Conservation (phyloP, 2,329 filamentous ascomycete genomes). For the Byssochlamys sp. region DNA sequence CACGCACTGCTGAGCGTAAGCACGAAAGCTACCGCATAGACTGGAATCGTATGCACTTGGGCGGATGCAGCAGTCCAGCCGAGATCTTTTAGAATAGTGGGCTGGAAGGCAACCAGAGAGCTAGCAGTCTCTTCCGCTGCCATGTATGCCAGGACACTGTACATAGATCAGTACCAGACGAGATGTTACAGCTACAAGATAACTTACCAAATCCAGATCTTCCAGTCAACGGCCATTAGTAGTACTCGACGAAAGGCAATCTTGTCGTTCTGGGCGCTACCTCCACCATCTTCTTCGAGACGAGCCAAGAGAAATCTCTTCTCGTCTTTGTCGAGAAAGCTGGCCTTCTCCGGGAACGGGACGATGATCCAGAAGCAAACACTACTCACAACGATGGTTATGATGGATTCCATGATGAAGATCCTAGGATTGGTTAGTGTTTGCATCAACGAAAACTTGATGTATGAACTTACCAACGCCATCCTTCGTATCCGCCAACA, state of each 20-base stretch:
- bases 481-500: constrained; percentile 19
- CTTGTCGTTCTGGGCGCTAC: constrained; percentile 6
- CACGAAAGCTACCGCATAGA: constrained; percentile 20
- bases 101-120: constrained; percentile 21
- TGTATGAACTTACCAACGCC: constrained; percentile 17
- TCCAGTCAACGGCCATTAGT: constrained; percentile 11
- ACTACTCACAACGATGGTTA: constrained; percentile 12
- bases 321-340: constrained; percentile 7
- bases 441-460: constrained; percentile 1
- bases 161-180: background rate
- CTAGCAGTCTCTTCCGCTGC: constrained; percentile 16
- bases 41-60: constrained; percentile 25
- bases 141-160: constrained; percentile 16
- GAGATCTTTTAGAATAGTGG: constrained; percentile 23
- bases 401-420: constrained; percentile 20
- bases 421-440: constrained; percentile 11
- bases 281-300: constrained; percentile 8
- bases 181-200: constrained; percentile 5
- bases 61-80: constrained; percentile 22
- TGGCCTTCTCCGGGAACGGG: constrained; percentile 9
- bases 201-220: constrained; percentile 15
- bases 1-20: constrained; percentile 16
- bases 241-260: constrained; percentile 7
- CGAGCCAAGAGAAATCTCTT: constrained; percentile 7
- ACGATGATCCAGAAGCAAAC: constrained; percentile 9